phyloP scores from a whole-genome alignment of 352 stramenopile species.

The Phytophthora pinifolia region DNA sequence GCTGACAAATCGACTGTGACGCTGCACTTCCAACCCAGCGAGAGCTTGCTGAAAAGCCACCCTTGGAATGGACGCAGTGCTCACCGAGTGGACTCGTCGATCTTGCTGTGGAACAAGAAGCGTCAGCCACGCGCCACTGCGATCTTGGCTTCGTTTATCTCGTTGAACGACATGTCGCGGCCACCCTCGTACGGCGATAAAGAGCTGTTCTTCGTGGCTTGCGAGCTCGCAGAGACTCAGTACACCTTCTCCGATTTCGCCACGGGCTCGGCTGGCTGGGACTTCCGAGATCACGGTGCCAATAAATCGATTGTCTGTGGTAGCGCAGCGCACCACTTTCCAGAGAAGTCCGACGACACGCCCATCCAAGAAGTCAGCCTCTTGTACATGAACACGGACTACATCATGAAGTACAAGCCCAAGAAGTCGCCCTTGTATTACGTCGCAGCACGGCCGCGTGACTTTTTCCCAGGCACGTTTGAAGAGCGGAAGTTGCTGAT shows the following conservation, averaged over 20 bases:
- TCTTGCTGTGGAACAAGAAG: slow-evolving; percentile 49
- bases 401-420: slow-evolving; percentile 40
- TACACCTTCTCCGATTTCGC: slow-evolving; percentile 43
- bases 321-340: slow-evolving; percentile 47
- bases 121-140: slow-evolving; percentile 41
- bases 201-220: slow-evolving; percentile 44
- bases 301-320: slow-evolving; percentile 46
- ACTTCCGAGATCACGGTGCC: slow-evolving; percentile 27
- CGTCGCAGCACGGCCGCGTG: slow-evolving; percentile 29
- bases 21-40: slow-evolving; percentile 31
- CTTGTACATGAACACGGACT: slow-evolving; percentile 60
- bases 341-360: slow-evolving; percentile 22
- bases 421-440: slow-evolving; percentile 39
- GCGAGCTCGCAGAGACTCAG: slow-evolving; percentile 43
- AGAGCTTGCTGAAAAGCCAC: slow-evolving; percentile 29
- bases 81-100: slow-evolving; percentile 45
- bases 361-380: slow-evolving; percentile 26
- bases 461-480: slow-evolving; percentile 46
- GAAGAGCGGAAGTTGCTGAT: slow-evolving; percentile 32
- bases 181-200: slow-evolving; percentile 54
- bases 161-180: slow-evolving; percentile 18
- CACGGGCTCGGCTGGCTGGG: slow-evolving; percentile 37
- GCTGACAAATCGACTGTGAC: slow-evolving; percentile 28
- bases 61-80: slow-evolving; percentile 35
- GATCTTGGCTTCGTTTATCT: slow-evolving; percentile 43